Evolutionary conservation across 75 land plant species (phyloP), one percentile per base, ranked within the genome.

Genomic region (Picea glauca): DNA sequence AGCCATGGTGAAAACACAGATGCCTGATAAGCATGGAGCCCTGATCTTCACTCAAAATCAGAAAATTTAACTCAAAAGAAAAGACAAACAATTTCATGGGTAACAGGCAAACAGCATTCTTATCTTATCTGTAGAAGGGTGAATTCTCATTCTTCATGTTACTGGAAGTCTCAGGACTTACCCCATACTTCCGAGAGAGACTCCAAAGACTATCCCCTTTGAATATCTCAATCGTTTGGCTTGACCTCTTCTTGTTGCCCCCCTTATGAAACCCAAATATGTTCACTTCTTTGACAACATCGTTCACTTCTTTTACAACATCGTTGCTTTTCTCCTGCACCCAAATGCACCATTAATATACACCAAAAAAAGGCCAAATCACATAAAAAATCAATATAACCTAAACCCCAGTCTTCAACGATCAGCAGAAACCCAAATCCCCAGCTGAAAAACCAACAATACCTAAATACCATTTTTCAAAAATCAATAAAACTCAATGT

Each of bases 181-280:
- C 81, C 38, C 79, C 79, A 78, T 80, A 80, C 54, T 80, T 80
- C 43, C 58, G 81, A 38, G 81, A 77, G 9, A 80, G 30, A 46
- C 81, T 62, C 81, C 81, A 80, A 1, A 80, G 81, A 17, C 79
- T 76, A 23, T 80, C 81, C 23, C 81, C 81, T 78, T 60, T 76
- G 23, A 35, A 43, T 58, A 80, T 21, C 23, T 57, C 59, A 57
- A 80, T 58, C 3, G 77, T 59, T 78, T 80, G 77, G 43, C 46
- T 58, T 3, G 74, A 46, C 50, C 0, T 70, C 74, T 70, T 70
- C 50, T 70, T 70, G 54, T 46, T 40, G 26, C 74, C 26, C 11
- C 74, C 74, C 23, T 38, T 70, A 23, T 40, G 40, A 70, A 40
- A 70, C 23, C 74, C 74, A 17, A 33, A 66, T 35, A 15, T 66